phyloP scores from a whole-genome alignment of 257 asterid species.

The Forsythia viridissima region DNA sequence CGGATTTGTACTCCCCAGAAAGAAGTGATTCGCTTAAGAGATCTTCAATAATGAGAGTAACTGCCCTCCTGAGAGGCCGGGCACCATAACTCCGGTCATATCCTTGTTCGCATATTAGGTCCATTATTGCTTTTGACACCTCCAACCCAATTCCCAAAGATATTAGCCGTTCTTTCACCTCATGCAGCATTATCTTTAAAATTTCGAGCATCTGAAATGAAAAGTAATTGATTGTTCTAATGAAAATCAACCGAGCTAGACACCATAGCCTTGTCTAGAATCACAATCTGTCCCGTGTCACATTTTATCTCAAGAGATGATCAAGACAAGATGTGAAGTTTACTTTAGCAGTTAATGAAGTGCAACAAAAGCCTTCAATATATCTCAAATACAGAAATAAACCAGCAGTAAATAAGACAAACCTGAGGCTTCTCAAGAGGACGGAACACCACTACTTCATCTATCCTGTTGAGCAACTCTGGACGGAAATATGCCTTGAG shows the following conservation, averaged over 20 bases:
- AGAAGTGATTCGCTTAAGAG: constrained; percentile 82
- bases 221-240: neutral
- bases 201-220: constrained; percentile 80
- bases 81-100: constrained; percentile 94
- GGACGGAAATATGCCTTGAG: constrained; percentile 93
- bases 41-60: constrained; percentile 77
- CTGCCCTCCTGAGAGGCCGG: constrained; percentile 87
- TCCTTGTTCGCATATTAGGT: constrained; percentile 80
- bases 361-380: neutral
- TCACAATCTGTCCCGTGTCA: neutral
- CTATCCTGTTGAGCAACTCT: constrained; percentile 89
- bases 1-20: constrained; percentile 61
- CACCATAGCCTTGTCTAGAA: constrained; percentile 6
- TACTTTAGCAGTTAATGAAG: neutral
- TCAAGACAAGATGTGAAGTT: constrained; percentile 14
- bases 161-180: constrained; percentile 72
- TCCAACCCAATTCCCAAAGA: constrained; percentile 70
- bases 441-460: constrained; percentile 95
- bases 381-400: neutral
- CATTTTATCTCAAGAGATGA: constrained; percentile 5
- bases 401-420: constrained; percentile 21
- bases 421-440: constrained; percentile 96
- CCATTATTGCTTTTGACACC: constrained; percentile 77
- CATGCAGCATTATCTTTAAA: constrained; percentile 75
- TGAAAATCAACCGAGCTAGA: constrained; percentile 1